Percentiles rank a stretch among this genome's conserved stretches.
These are phyloP conservation scores for Arthroderma sp. DNA, from an alignment of 2,329 filamentous ascomycete species.

Conservation along the genomic window DNA sequence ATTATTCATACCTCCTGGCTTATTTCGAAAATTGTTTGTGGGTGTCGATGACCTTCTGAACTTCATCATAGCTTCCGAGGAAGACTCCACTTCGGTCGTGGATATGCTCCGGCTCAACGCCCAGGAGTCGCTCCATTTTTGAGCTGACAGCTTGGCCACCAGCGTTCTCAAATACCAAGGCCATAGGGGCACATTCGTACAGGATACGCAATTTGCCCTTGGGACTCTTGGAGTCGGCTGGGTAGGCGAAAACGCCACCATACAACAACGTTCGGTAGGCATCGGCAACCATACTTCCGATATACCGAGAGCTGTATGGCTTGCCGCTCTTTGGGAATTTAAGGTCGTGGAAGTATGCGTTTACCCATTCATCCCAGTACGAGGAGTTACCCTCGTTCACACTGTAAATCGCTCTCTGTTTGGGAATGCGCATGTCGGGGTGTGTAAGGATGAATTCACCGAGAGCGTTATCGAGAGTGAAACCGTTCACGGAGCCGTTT, in stretches of 20 bases:
- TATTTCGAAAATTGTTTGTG: constrained; percentile 41
- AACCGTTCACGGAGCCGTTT: constrained; percentile 83
- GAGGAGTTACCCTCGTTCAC: constrained; percentile 97
- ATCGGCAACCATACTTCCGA: constrained; percentile 96
- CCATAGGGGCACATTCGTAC: constrained; percentile 98
- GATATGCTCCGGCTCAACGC: constrained; percentile 78
- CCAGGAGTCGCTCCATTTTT: constrained; percentile 80
- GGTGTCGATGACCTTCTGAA: constrained; percentile 84
- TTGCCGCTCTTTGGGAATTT: constrained; percentile 66
- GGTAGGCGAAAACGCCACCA: constrained; percentile 94
- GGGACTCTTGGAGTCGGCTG: constrained; percentile 92
- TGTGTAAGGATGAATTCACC: constrained; percentile 99
- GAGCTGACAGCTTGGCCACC: constrained; percentile 87
- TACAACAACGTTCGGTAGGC: constrained; percentile 92
- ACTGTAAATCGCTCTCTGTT: constrained; percentile 75
- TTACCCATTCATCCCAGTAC: constrained; percentile 85
- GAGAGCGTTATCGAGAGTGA: constrained; percentile 90
- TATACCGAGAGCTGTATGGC: constrained; percentile 90
- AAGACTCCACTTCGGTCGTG: constrained; percentile 95
- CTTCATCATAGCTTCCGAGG: constrained; percentile 84
- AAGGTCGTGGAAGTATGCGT: constrained; percentile 76
- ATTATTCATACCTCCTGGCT: too few relatives aligned
- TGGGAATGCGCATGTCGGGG: constrained; percentile 81
- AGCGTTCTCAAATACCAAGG: constrained; percentile 96
- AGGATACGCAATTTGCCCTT: constrained; percentile 96